A percentile compares a stretch with the other conserved stretches of the same genome.
phyloP scores from a whole-genome alignment of 371 early-diverging fungal genomes.

The Mucor ambiguus region DNA sequence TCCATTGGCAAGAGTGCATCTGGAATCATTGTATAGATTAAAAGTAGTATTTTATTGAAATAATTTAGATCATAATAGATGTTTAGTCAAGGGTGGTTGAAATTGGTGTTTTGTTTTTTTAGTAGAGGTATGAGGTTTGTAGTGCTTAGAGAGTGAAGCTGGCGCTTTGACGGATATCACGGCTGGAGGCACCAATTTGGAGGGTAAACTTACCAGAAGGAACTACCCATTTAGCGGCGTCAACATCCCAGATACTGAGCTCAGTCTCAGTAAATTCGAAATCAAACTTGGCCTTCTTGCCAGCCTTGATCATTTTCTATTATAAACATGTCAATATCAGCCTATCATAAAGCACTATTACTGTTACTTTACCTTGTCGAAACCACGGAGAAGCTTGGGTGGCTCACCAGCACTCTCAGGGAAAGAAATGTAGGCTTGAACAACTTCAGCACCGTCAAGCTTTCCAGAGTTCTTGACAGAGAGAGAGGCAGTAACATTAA shows the following conservation, averaged over 20 bases:
- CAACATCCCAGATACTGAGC: constrained; percentile 50
- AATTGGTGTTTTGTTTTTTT: background rate
- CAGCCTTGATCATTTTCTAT: constrained; percentile 17
- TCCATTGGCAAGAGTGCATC: background rate
- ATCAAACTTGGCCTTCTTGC: constrained; percentile 24
- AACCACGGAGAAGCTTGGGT: constrained; percentile 55
- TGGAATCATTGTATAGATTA: background rate
- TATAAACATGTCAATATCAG: background rate
- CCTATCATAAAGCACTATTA: background rate
- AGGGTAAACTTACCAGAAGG: constrained; percentile 49
- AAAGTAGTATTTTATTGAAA: background rate
- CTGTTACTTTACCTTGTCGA: constrained; percentile 45
- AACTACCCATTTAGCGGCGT: constrained; percentile 37
- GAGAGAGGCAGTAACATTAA: constrained; percentile 34
- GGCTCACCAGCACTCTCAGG: constrained; percentile 51
- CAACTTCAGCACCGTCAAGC: constrained; percentile 57
- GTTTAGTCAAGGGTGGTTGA: background rate
- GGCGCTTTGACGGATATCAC: constrained; percentile 46
- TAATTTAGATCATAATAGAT: background rate
- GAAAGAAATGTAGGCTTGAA: constrained; percentile 58
- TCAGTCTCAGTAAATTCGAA: constrained; percentile 43
- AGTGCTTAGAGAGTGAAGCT: constrained; percentile 19
- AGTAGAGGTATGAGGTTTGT: background rate
- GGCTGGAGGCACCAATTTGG: constrained; percentile 52
- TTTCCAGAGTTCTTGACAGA: constrained; percentile 52